Conservation (phyloP, 1,139 yeast species). For the Lodderomyces elongisporus region DNA sequence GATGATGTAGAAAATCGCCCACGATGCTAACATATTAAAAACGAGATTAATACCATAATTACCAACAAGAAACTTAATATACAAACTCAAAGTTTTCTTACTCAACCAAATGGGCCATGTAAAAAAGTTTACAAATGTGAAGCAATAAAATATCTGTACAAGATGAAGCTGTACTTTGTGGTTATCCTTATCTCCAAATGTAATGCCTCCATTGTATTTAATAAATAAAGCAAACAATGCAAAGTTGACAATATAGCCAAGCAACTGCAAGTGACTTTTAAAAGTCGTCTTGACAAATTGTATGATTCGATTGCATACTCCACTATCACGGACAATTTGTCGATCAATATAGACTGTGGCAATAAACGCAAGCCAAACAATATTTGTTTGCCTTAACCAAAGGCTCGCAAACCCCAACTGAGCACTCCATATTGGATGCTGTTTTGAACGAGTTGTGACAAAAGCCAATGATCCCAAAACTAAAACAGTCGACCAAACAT, state of each 20-base stretch:
- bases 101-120: constrained; percentile 70
- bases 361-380: constrained; percentile 77
- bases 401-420: constrained; percentile 54
- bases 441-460: constrained; percentile 19
- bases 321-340: constrained; percentile 15
- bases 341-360: constrained; percentile 52
- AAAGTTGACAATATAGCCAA: constrained; percentile 55
- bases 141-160: constrained; percentile 79
- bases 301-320: constrained; percentile 9
- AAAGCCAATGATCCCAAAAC: constrained; percentile 44
- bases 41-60: constrained; percentile 17
- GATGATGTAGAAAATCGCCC: constrained; percentile 45
- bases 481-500: constrained; percentile 81
- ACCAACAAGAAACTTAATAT: constrained; percentile 25
- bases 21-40: constrained; percentile 16
- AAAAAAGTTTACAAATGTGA: constrained; percentile 54
- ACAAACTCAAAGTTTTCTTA: constrained; percentile 27
- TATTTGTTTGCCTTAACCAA: constrained; percentile 83
- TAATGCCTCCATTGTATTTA: constrained; percentile 65
- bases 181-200: constrained; percentile 85
- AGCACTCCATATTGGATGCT: constrained; percentile 29
- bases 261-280: constrained; percentile 20
- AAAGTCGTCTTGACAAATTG: constrained; percentile 20
- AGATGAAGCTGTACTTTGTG: constrained; percentile 69
- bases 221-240: constrained; percentile 53